Percentiles rank a stretch among this genome's conserved stretches.
Conservation (phyloP, 2,329 filamentous ascomycete species). For the Talaromyces verruculosus region DNA sequence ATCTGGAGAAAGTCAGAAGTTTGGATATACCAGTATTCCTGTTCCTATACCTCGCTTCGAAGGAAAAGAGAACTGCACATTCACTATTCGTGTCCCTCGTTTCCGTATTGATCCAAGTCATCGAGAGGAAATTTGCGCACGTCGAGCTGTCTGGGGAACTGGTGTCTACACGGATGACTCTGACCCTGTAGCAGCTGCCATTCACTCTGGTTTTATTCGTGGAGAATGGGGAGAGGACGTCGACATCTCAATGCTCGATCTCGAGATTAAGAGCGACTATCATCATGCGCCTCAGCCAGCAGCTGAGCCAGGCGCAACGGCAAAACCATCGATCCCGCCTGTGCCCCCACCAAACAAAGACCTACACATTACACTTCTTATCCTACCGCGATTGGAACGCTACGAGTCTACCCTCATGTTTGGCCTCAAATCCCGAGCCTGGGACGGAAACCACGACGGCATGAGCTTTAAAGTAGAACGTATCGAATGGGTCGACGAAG, state of each 20-base stretch:
- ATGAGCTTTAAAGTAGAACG: slow-evolving; percentile 83
- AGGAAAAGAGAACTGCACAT: slow-evolving; percentile 81
- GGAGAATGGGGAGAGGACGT: slow-evolving; percentile 83
- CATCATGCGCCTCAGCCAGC: slow-evolving; percentile 42
- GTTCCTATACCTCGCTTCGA: slow-evolving; percentile 74
- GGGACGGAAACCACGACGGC: slow-evolving; percentile 76
- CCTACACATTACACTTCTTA: slow-evolving; percentile 79
- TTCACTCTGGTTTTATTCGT: slow-evolving; percentile 88
- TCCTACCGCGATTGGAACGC: slow-evolving; percentile 74
- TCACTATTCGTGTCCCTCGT: slow-evolving; percentile 82
- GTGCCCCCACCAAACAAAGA: slow-evolving; percentile 68
- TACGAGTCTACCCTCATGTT: slow-evolving; percentile 75
- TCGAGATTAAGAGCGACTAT: slow-evolving; percentile 51
- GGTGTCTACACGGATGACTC: slow-evolving; percentile 96
- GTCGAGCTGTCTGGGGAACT: slow-evolving; percentile 84
- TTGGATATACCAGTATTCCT: slow-evolving; percentile 61
- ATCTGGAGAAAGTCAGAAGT: slow-evolving; percentile 51
- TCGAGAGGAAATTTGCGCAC: slow-evolving; percentile 78
- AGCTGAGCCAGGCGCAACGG: slow-evolving; percentile 15
- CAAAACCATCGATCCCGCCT: slow-evolving; percentile 36
- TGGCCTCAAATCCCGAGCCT: slow-evolving; percentile 79
- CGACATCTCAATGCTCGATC: slow-evolving; percentile 65
- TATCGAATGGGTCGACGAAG: slow-evolving; percentile 82
- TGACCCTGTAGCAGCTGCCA: slow-evolving; percentile 86
- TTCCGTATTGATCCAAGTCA: slow-evolving; percentile 69